These are phyloP conservation scores for Hirsutella minnesotensis DNA, from an alignment of 2,329 filamentous ascomycete genomes.

Conservation along the genomic window DNA sequence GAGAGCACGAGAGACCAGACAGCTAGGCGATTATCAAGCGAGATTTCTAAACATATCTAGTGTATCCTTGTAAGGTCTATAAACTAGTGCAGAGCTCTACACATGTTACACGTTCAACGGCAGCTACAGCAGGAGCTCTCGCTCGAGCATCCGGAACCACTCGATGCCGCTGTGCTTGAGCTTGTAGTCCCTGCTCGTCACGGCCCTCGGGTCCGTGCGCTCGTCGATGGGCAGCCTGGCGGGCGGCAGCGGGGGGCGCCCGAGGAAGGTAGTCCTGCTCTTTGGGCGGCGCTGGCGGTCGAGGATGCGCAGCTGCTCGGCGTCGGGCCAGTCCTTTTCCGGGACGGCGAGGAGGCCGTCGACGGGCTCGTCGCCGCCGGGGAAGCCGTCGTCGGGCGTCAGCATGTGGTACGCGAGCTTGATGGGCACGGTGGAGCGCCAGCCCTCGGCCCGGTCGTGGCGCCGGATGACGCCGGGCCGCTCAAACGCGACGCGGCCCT, in stretches of 20 bases:
- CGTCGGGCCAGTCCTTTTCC: constrained; percentile 4
- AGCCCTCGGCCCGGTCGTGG: constrained; percentile 10
- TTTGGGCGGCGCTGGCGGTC: constrained; percentile 14
- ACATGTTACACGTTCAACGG: background rate
- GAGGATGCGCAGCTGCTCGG: constrained; percentile 9
- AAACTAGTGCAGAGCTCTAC: too few relatives aligned
- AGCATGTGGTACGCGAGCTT: constrained; percentile 7
- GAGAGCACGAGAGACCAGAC: too few relatives aligned
- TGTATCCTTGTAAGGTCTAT: too few relatives aligned
- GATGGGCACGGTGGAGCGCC: constrained; percentile 16
- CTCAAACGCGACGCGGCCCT: constrained; percentile 16
- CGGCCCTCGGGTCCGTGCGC: background rate
- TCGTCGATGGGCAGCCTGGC: background rate
- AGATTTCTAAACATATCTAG: too few relatives aligned
- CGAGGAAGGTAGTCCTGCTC: constrained; percentile 8
- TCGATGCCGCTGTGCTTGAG: background rate
- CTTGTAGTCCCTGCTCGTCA: background rate
- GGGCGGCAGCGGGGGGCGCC: constrained; percentile 8
- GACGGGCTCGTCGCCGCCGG: background rate
- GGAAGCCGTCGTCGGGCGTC: too few relatives aligned
- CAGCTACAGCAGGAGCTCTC: constrained; percentile 17
- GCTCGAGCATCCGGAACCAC: constrained; percentile 18
- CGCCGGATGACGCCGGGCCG: constrained; percentile 11
- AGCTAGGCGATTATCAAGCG: too few relatives aligned
- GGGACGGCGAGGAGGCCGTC: background rate